Conservation (phyloP, 2,329 filamentous ascomycete genomes). For the Tympanopsis confertula region DNA sequence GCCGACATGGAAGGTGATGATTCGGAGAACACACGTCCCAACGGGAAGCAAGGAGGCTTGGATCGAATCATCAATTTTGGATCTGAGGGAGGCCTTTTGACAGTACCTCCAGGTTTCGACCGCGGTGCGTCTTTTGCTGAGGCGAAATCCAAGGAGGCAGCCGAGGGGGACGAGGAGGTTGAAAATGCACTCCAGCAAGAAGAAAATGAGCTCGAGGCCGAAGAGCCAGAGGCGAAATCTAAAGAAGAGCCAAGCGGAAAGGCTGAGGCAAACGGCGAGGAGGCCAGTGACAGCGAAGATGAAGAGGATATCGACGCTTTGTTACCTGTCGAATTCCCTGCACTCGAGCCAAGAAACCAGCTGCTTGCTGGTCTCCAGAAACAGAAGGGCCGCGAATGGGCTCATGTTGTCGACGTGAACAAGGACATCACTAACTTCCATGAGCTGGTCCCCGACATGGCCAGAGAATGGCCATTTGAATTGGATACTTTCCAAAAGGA, state of each 20-base stretch:
- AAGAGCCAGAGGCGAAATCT: not conserved
- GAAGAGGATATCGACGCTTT: constrained; percentile 69
- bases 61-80: constrained; percentile 78
- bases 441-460: constrained; percentile 92
- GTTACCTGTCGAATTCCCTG: constrained; percentile 83
- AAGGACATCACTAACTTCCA: constrained; percentile 87
- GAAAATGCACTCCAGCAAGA: constrained; percentile 7
- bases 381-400: constrained; percentile 79
- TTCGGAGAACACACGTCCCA: constrained; percentile 28
- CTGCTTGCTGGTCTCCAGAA: constrained; percentile 65
- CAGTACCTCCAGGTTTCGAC: constrained; percentile 69
- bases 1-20: constrained; percentile 72
- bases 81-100: constrained; percentile 64
- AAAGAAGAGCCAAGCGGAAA: constrained; percentile 18
- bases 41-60: constrained; percentile 36
- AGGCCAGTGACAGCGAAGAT: constrained; percentile 26
- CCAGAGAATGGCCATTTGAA: constrained; percentile 90
- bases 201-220: not conserved
- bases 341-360: constrained; percentile 60
- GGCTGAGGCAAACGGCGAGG: constrained; percentile 13
- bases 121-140: constrained; percentile 60
- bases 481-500: constrained; percentile 98
- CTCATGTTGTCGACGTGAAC: constrained; percentile 94
- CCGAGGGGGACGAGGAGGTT: constrained; percentile 18
- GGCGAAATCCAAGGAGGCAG: constrained; percentile 9